Evolutionary conservation across 108 stramenopile genomes (phyloP).

Genomic region (Cyclotella atomus): DNA sequence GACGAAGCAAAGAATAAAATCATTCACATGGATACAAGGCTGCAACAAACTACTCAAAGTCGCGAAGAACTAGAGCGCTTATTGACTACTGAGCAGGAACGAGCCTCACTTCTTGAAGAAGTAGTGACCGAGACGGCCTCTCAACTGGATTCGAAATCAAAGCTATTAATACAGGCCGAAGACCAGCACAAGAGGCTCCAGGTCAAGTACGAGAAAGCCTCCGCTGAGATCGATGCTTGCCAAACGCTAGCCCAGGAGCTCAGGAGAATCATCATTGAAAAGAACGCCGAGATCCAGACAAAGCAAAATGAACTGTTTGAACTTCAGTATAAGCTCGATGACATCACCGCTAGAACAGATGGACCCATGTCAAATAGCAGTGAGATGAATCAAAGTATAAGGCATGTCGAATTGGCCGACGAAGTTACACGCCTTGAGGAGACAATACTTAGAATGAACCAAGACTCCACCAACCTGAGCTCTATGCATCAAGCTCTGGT

Average conservation of each 20-base stretch:
- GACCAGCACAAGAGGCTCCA: conserved; percentile 21
- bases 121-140: not conserved
- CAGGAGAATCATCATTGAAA: conserved; percentile 32
- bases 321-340: conserved; percentile 39
- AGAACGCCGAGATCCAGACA: conserved; percentile 40
- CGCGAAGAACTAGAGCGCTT: not conserved
- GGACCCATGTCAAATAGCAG: not conserved
- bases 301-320: conserved; percentile 26
- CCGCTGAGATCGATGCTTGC: conserved; percentile 24
- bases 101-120: not conserved
- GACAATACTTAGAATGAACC: conserved; percentile 19
- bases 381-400: not conserved
- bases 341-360: conserved; percentile 20
- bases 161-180: not conserved
- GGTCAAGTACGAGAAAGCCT: conserved; percentile 20
- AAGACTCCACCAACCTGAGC: conserved; percentile 20
- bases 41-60: not conserved
- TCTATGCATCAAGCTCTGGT: conserved; percentile 44
- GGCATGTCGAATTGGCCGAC: conserved; percentile 13
- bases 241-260: conserved; percentile 27
- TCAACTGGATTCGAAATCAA: not conserved
- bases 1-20: conserved; percentile 18
- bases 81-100: not conserved
- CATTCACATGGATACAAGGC: conserved; percentile 1
- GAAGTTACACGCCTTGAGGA: conserved; percentile 29